phyloP scores from a whole-genome alignment of 345 rosid species.

The Eucalyptus regnans region DNA sequence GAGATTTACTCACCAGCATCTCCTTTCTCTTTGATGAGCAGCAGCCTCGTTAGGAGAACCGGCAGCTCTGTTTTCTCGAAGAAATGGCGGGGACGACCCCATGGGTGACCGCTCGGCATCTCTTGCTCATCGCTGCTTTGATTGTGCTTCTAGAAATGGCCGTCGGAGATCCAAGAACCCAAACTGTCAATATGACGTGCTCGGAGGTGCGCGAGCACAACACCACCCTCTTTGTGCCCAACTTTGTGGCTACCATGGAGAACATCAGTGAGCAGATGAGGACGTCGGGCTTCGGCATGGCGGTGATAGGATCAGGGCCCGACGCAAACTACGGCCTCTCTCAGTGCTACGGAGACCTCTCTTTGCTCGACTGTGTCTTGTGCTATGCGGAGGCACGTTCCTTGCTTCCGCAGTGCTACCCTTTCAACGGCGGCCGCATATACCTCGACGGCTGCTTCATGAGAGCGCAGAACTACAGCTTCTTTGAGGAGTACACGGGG shows the following conservation, averaged over 20 bases:
- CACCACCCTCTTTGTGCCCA: constrained; percentile 42
- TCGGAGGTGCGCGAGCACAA: constrained; percentile 47
- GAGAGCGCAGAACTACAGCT: constrained; percentile 83
- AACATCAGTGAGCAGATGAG: constrained; percentile 65
- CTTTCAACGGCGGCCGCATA: constrained; percentile 64
- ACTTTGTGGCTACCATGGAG: constrained; percentile 75
- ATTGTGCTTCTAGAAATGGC: constrained; percentile 1
- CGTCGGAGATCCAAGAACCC: constrained; percentile 49
- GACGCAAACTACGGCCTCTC: constrained; percentile 70
- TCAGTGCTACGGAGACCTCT: constrained; percentile 84
- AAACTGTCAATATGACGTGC: constrained; percentile 28
- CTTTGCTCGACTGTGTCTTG: constrained; percentile 67
- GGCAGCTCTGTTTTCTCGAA: background rate
- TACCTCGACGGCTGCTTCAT: constrained; percentile 94
- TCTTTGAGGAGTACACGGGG: constrained; percentile 54
- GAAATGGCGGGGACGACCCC: constrained; percentile 3
- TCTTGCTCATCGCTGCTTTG: background rate
- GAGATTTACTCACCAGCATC: background rate
- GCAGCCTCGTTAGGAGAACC: background rate
- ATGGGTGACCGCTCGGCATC: background rate
- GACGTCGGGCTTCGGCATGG: constrained; percentile 40
- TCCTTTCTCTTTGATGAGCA: background rate
- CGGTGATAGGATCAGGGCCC: constrained; percentile 60
- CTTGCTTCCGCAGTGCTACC: constrained; percentile 81
- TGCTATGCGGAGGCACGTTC: constrained; percentile 92